A percentile compares a stretch with the other conserved stretches of the same genome.
Conservation (phyloP, 371 early-diverging fungal species). For the Mortierella sp. region DNA sequence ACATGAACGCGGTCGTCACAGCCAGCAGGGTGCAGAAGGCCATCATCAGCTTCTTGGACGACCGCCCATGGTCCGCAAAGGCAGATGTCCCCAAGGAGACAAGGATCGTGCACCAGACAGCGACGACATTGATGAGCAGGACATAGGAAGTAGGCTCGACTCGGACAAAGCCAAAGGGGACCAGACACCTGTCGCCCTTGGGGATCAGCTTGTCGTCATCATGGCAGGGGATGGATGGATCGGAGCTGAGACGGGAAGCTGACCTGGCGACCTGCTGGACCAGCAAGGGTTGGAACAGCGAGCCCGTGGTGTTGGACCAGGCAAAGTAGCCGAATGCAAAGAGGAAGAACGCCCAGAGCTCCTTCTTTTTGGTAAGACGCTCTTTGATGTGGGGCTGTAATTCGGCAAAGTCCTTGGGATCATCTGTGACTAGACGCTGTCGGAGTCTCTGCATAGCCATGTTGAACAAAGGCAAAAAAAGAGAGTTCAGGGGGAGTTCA, state of each 20-base stretch:
- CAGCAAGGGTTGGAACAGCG: conserved; percentile 20
- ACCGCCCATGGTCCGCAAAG: conserved; percentile 31
- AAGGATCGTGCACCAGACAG: conserved; percentile 26
- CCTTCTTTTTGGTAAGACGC: conserved; percentile 18
- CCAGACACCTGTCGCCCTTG: conserved; percentile 16
- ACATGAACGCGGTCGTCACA: conserved; percentile 22
- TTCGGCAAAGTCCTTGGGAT: background rate
- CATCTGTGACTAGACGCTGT: conserved; percentile 11
- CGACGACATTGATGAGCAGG: conserved; percentile 25
- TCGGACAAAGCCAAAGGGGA: conserved; percentile 24
- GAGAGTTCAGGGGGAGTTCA: background rate
- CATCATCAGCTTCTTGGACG: conserved; percentile 20
- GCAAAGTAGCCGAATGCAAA: conserved; percentile 29
- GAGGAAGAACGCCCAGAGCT: conserved; percentile 31
- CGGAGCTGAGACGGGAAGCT: conserved; percentile 11
- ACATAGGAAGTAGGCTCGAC: conserved; percentile 24
- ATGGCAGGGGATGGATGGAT: conserved; percentile 20
- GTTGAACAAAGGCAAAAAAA: background rate
- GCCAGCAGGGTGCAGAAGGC: conserved; percentile 24
- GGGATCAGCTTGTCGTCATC: conserved; percentile 1
- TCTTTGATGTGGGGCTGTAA: conserved; percentile 20
- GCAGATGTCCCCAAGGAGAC: conserved; percentile 27
- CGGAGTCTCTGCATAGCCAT: background rate
- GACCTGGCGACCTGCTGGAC: conserved; percentile 17
- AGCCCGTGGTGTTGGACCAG: conserved; percentile 23